phyloP scores from a whole-genome alignment of 352 stramenopile species.

The Blastocystis hominis region DNA sequence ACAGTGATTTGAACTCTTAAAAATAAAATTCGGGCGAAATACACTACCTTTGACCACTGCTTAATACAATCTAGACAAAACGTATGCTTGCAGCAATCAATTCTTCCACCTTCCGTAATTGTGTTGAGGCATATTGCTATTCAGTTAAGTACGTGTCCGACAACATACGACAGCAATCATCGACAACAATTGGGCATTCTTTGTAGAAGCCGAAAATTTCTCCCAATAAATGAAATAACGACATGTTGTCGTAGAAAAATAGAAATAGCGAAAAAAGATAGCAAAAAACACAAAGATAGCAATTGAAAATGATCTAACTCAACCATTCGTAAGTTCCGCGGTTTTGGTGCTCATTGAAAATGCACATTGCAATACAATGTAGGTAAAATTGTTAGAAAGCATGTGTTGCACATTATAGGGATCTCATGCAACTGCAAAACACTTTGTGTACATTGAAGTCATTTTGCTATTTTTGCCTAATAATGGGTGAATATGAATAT shows the following conservation, averaged over 20 bases:
- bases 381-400: not conserved
- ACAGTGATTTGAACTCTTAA: conserved; percentile 32
- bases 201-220: conserved; percentile 33
- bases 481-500: no score
- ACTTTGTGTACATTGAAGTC: not conserved
- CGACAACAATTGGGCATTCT: conserved; percentile 29
- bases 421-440: not conserved
- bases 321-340: not conserved
- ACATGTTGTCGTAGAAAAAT: not conserved
- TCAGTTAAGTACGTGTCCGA: not conserved
- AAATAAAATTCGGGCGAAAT: not conserved
- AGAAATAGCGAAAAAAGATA: not conserved
- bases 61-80: conserved; percentile 25
- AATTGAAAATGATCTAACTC: not conserved
- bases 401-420: not conserved
- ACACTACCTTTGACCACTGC: not conserved
- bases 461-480: no score
- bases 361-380: not conserved
- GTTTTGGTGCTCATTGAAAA: not conserved
- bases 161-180: not conserved
- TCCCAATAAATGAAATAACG: not conserved
- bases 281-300: not conserved
- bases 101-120: conserved; percentile 1
- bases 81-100: conserved; percentile 34
- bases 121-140: conserved; percentile 26